Evolutionary conservation across 352 stramenopile genomes (phyloP), one percentile per base, ranked within the genome.

Genomic region (Phytophthora chlamydospora): DNA sequence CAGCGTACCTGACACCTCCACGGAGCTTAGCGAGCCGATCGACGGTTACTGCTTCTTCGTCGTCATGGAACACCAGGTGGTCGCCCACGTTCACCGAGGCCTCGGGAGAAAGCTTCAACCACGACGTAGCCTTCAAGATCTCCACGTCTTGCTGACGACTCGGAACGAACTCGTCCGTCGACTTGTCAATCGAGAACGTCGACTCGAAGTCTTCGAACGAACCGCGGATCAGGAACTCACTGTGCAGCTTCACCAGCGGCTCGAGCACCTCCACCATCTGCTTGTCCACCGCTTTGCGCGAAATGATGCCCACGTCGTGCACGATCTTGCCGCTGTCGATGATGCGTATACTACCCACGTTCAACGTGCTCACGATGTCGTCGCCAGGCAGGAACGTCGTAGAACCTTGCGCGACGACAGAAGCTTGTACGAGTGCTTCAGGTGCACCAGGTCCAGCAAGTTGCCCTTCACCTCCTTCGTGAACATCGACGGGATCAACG

Each of bases 391-490:
- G 47, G 58, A 96, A 94, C 2, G 62, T 71, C 1, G 54, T 49
- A 16, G 58, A 71, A 34, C 55, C 48, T 76, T 76, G 36, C 58
- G 64, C 31, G 67, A 59, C 7, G 68, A 72, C 45, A 95, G 48
- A 17, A 94, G 46, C 65, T 92, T 90, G 72, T 93, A 90, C 61
- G 81, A 91, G 73, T 95, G 85, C 52, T 86, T 92, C 8, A 95
- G 44, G 61, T 97, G 87, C 38, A 97, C 85, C 4, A 97, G 50
- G 43, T 90, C 69, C 3, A 97, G 68, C 56, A 97, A 39, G 61
- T 95, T 94, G 34, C 84, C 85, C 42, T 85, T 73, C 33, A 95
- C 83, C 43, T 96, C 81, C 50, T 86, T 85, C 11, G 88, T 81
- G 60, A 96, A 93, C 21, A 97, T 75, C 7, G 85, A 88, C 68